Evolutionary conservation across 768 basidiomycete genomes (phyloP).

Genomic region (Tricholoma matsutake): DNA sequence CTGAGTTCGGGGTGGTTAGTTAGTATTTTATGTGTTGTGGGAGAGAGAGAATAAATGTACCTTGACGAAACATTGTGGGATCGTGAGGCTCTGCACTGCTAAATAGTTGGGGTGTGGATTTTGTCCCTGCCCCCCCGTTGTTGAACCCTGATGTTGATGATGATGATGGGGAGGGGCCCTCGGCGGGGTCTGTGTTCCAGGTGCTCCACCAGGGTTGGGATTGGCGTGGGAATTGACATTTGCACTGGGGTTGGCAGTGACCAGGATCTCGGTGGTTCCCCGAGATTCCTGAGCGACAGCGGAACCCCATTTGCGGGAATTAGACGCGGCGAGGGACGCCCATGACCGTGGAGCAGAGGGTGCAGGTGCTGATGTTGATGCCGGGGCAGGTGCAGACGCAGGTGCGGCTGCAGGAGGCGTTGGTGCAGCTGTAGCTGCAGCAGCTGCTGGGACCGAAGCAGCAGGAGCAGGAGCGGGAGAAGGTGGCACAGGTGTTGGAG

Average conservation of each 20-base stretch:
- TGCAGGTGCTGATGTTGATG: conserved; percentile 23
- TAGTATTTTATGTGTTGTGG: neutral
- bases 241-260: conserved; percentile 8
- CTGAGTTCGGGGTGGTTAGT: conserved; percentile 30
- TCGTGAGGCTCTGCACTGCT: conserved; percentile 63
- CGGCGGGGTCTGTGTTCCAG: conserved; percentile 23
- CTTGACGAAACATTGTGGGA: conserved; percentile 91
- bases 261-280: conserved; percentile 63
- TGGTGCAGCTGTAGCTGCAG: conserved; percentile 13
- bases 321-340: conserved; percentile 88
- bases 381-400: conserved; percentile 10
- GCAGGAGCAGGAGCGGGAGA: conserved; percentile 29
- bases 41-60: conserved; percentile 35
- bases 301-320: conserved; percentile 80
- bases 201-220: conserved; percentile 39
- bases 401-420: neutral
- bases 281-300: conserved; percentile 76
- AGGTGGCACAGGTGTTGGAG: conserved; percentile 30
- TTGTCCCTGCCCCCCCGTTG: conserved; percentile 17
- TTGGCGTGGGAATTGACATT: conserved; percentile 22
- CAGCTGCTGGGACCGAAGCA: conserved; percentile 23
- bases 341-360: conserved; percentile 71
- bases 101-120: conserved; percentile 42
- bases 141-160: conserved; percentile 34
- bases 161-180: conserved; percentile 19